Percentiles rank a stretch among this genome's conserved stretches.
phyloP scores from a whole-genome alignment of 352 stramenopile species.

The Phytophthora multivora region DNA sequence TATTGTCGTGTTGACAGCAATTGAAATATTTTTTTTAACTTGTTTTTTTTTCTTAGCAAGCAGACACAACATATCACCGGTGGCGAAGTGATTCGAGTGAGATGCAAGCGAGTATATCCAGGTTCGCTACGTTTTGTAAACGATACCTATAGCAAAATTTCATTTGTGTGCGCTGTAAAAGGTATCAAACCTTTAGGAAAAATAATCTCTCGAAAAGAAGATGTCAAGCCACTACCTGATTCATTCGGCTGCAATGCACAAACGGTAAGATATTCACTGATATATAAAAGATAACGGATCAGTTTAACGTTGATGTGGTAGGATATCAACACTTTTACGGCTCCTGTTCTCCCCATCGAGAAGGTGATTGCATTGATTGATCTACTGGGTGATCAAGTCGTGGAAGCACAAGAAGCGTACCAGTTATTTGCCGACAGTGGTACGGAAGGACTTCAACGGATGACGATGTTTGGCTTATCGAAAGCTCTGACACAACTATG shows the following conservation, averaged over 20 bases:
- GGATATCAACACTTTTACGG: not conserved
- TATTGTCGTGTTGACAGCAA: not conserved
- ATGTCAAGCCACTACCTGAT: not conserved
- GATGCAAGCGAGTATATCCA: constrained; percentile 43
- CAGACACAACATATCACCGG: constrained; percentile 44
- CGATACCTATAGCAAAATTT: not conserved
- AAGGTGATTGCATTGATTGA: constrained; percentile 66
- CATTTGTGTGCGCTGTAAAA: not conserved
- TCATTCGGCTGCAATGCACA: not conserved
- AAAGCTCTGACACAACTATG: constrained; percentile 52
- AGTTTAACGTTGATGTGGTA: not conserved
- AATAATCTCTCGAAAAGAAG: not conserved
- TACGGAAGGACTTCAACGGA: constrained; percentile 14
- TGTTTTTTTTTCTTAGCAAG: constrained; percentile 21
- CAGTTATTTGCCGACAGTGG: constrained; percentile 40
- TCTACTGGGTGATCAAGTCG: constrained; percentile 63
- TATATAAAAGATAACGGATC: too few species aligned
- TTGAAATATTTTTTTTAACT: not conserved
- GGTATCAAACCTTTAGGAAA: not conserved
- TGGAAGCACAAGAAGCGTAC: constrained; percentile 61
- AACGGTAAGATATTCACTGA: not conserved
- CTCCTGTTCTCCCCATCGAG: constrained; percentile 31
- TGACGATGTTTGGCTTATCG: constrained; percentile 51
- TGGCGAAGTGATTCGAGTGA: constrained; percentile 60
- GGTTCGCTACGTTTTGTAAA: constrained; percentile 1